phyloP scores from a whole-genome alignment of 768 basidiomycete species.

The Lactarius evosmus region DNA sequence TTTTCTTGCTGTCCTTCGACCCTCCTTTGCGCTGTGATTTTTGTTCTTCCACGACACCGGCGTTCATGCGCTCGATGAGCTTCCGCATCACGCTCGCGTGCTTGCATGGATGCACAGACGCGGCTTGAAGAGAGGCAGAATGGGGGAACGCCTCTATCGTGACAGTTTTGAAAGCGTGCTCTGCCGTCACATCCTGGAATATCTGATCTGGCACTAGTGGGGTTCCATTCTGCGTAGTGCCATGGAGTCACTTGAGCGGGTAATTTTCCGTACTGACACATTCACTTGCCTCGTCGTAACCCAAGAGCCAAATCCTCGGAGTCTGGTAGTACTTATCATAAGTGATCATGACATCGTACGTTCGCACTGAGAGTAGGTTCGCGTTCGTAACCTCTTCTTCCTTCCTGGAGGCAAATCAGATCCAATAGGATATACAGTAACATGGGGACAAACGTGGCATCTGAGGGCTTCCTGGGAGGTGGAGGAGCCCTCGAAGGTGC shows the following conservation, averaged over 20 bases:
- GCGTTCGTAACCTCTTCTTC: constrained; percentile 64
- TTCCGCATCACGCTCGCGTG: constrained; percentile 99
- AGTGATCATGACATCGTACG: constrained; percentile 99
- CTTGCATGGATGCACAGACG: constrained; percentile 97
- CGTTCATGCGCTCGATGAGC: constrained; percentile 98
- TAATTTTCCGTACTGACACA: not conserved
- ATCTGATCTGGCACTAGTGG: constrained; percentile 87
- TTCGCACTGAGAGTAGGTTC: constrained; percentile 91
- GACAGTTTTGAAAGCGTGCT: constrained; percentile 97
- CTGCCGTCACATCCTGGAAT: constrained; percentile 95
- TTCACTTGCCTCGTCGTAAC: constrained; percentile 84
- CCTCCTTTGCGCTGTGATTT: constrained; percentile 57
- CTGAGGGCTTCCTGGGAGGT: constrained; percentile 38
- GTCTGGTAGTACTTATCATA: constrained; percentile 99
- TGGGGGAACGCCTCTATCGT: constrained; percentile 99
- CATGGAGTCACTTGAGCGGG: constrained; percentile 3
- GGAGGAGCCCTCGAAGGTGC: constrained; percentile 45
- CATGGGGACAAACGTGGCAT: constrained; percentile 46
- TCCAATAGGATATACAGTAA: constrained; percentile 11
- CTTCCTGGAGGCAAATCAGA: constrained; percentile 37
- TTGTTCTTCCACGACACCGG: constrained; percentile 78
- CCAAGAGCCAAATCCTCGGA: constrained; percentile 94
- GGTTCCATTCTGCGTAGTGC: constrained; percentile 63
- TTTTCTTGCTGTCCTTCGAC: constrained; percentile 57
- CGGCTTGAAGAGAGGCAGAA: constrained; percentile 76